phyloP scores from a whole-genome alignment of 2,329 filamentous ascomycete species.

The Aspergillus calidoustus region DNA sequence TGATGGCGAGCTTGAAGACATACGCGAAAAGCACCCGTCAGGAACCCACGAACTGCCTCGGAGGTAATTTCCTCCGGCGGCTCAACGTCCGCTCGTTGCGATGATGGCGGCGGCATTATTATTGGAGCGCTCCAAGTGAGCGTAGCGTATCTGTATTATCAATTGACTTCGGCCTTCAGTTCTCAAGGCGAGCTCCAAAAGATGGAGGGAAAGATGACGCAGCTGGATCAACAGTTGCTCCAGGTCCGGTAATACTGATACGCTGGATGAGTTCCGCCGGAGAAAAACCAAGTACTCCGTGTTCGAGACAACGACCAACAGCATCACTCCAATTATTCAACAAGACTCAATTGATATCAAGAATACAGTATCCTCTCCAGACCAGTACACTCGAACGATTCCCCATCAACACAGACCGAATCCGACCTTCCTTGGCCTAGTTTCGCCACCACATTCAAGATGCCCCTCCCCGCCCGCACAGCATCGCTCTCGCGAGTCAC shows the following conservation, averaged over 20 bases:
- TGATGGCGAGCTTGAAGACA: conserved; percentile 21
- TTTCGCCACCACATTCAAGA: not conserved
- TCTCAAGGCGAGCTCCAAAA: not conserved
- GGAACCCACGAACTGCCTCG: conserved; percentile 48
- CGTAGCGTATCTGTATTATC: not conserved
- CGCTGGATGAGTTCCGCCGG: conserved; percentile 13
- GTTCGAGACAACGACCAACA: conserved; percentile 1
- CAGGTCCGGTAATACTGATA: conserved; percentile 12
- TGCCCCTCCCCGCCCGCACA: conserved; percentile 65
- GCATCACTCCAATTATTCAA: conserved; percentile 13
- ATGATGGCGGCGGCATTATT: conserved; percentile 49
- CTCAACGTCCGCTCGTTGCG: conserved; percentile 44
- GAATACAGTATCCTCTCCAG: not conserved
- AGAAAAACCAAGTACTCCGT: conserved; percentile 5
- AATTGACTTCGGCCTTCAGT: not conserved
- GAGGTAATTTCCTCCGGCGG: conserved; percentile 48
- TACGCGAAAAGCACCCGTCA: conserved; percentile 49
- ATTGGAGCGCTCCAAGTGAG: too few relatives aligned
- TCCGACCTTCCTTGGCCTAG: not conserved
- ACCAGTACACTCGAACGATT: not conserved
- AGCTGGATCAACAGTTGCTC: conserved; percentile 21
- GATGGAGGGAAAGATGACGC: conserved; percentile 12
- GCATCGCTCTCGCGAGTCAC: conserved; percentile 84
- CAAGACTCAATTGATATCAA: not conserved
- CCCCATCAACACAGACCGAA: not conserved